Base-by-base conservation (phyloP, 108 stramenopile genomes). In the Skeletonema potamos region DNA sequence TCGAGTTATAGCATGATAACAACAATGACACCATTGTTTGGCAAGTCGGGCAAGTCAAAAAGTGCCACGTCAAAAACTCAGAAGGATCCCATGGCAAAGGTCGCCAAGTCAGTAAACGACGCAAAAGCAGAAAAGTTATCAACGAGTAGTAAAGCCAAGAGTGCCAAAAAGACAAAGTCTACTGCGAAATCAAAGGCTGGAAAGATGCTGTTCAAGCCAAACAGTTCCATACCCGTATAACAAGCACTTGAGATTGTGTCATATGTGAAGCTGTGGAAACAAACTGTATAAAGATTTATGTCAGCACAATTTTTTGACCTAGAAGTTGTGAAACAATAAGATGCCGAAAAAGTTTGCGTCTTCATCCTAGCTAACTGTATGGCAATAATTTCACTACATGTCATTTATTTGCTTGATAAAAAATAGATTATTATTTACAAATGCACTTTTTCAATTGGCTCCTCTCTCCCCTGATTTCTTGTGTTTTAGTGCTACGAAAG, bases 401-500 rank as follows among this genome's bases (percentile, higher is more conserved):
- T 41, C 15, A 41, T 41, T 41, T n/a, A n/a, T n/a, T n/a, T n/a
- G n/a, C 18, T 8, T 7, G 22, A n/a, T 22, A n/a, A 9, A 46
- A 24, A 51, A 51, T 22, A 22, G 20, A 22, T 51, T 51, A 7
- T 8, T 51, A 51, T 51, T 51, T 51, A 51, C 22, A 51, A 7
- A 22, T 15, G 10, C 4, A 2, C 4, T 17, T 20, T 46, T 41
- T 41, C 13, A 46, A 18, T 46, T 46, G 44, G 18, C 27, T 20
- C 81, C 27, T 20, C 81, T 27, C 33, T 85, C 87, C 15, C 56
- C 87, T 30, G 59, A 67, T 62, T 85, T 87, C 41, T 80, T 72
- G 17, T 54, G 51, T 20, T 70, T 74, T 58, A 92, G 69, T 33
- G 84, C 85, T 11, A 85, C 48, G 67, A 87, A 92, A 9, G 91